phyloP scores from a whole-genome alignment of 495 filamentous ascomycete species.

The Cudoniella acicularis region DNA sequence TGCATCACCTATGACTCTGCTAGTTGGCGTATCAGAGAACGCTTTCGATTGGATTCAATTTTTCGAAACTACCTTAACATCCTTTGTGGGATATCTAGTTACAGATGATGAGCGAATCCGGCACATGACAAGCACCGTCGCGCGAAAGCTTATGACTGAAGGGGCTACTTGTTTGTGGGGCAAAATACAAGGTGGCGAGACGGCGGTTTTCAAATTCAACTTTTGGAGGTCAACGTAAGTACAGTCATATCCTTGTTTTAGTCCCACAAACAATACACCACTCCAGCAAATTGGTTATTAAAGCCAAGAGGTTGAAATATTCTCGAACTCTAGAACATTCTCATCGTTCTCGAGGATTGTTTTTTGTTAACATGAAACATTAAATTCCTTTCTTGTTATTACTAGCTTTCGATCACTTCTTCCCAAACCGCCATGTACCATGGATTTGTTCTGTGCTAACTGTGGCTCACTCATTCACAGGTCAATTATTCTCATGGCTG shows the following conservation, averaged over 20 bases:
- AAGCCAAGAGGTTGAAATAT: too few species aligned
- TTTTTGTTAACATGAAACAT: too few species aligned
- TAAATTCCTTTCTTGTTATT: too few species aligned
- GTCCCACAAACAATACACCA: neutral
- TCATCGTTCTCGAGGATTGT: too few species aligned
- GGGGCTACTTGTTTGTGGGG: conserved; percentile 27
- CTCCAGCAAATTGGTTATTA: neutral
- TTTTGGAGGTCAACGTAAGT: conserved; percentile 54
- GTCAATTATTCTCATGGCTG: conserved; percentile 44
- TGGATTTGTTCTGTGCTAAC: conserved; percentile 2
- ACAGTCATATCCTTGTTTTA: too few species aligned
- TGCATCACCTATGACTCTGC: conserved; percentile 47
- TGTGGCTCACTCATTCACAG: conserved; percentile 22
- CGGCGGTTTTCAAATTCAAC: conserved; percentile 33
- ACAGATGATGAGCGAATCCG: conserved; percentile 48
- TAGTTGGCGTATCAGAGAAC: conserved; percentile 37
- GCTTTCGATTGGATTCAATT: conserved; percentile 36
- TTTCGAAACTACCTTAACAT: conserved; percentile 45
- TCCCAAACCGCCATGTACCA: neutral
- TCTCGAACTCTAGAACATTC: neutral
- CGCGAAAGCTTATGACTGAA: conserved; percentile 42
- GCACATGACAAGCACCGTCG: conserved; percentile 40
- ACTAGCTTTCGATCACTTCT: neutral
- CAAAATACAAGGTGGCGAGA: conserved; percentile 21
- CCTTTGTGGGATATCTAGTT: conserved; percentile 48